Conservation (phyloP, 306 rosid species). For the Rosa multiflora region DNA sequence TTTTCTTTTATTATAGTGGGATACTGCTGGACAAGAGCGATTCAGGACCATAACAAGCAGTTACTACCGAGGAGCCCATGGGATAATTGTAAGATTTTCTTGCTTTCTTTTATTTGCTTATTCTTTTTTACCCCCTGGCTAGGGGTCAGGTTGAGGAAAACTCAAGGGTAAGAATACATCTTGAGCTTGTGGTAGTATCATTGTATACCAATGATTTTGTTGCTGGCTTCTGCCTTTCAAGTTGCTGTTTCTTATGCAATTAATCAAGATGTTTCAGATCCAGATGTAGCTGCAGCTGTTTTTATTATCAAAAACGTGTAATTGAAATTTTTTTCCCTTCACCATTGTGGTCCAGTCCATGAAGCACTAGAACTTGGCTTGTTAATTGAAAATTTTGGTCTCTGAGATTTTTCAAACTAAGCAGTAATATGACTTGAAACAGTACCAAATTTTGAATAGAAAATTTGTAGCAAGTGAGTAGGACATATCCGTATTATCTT, state of each 20-base stretch:
- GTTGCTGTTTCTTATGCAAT: background rate
- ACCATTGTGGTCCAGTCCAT: background rate
- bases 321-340: too few relatives aligned
- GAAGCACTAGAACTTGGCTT: background rate
- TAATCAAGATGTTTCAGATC: background rate
- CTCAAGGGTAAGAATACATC: background rate
- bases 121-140: background rate
- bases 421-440: background rate
- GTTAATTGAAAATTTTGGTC: background rate
- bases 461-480: background rate
- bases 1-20: conserved; percentile 65
- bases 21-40: conserved; percentile 99
- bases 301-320: background rate
- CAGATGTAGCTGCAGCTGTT: background rate
- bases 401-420: background rate
- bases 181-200: background rate
- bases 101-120: background rate
- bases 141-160: background rate
- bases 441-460: background rate
- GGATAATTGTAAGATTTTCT: conserved; percentile 69
- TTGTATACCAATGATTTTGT: background rate
- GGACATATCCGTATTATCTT: background rate
- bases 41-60: conserved; percentile 99
- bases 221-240: background rate
- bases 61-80: conserved; percentile 97